These are phyloP conservation scores for Neurospora sp. DNA, from an alignment of 495 filamentous ascomycete genomes.

Conservation along the genomic window DNA sequence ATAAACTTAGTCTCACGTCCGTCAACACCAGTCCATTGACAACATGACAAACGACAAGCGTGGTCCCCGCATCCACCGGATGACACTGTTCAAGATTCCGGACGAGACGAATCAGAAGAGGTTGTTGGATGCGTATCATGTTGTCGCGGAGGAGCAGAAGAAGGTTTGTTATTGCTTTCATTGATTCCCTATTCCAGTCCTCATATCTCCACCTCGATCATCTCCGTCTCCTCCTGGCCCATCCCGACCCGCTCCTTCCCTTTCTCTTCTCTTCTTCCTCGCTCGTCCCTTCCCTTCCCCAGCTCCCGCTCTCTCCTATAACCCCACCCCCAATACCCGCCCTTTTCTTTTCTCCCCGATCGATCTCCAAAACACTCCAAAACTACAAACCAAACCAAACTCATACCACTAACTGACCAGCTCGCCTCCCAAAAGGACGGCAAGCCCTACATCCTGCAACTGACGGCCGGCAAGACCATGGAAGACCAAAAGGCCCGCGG, in stretches of 20 bases:
- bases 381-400: not conserved
- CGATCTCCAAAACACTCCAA: not conserved
- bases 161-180: conserved; percentile 15
- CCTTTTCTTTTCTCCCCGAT: not conserved
- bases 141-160: conserved; percentile 10
- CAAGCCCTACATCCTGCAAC: conserved; percentile 53
- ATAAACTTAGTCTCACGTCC: not conserved
- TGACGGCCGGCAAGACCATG: conserved; percentile 33
- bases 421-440: conserved; percentile 36
- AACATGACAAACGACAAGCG: not conserved
- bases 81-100: conserved; percentile 32
- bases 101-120: conserved; percentile 17
- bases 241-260: not conserved
- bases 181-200: not conserved
- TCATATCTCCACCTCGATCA: not conserved
- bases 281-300: not conserved
- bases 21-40: not conserved
- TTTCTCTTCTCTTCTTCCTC: not conserved
- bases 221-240: not conserved
- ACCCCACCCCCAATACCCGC: no score
- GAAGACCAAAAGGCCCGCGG: conserved; percentile 50
- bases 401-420: not conserved
- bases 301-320: not conserved
- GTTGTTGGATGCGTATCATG: conserved; percentile 22
- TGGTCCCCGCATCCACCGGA: conserved; percentile 15